Base-by-base conservation (phyloP, 768 basidiomycete genomes). In the Botryobasidium botryosum region DNA sequence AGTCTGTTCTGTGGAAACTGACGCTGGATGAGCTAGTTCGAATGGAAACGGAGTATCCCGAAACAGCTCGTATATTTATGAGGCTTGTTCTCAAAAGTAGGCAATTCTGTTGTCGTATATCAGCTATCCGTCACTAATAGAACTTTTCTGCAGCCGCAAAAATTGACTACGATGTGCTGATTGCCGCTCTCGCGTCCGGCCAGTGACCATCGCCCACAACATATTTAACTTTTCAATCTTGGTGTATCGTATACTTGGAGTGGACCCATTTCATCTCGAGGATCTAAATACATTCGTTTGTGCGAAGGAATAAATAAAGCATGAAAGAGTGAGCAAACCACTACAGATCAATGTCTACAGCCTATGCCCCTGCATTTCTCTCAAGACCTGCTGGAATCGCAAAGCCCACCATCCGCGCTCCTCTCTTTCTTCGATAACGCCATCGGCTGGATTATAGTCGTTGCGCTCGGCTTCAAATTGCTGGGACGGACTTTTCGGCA, bases 1-100 rank as follows among this genome's bases (percentile, higher is more conserved):
- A 75, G 6, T 77, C 74, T 5, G 71, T 79, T 12, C 51, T 97
- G 41, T 99, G 92, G 92, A 79, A 71, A 60, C 61, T 97, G 36
- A 74, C 72, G 48, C 62, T 57, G 3, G 67, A 68, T 42, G 69
- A 66, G 39, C 61, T 94, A 55, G 65, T 66, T 31, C 55, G 61
- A 50, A 56, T 99, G 52, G 80, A 87, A 57, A 58, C 56, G 26
- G 83, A 85, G 38, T 62, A 75, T 43, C 78, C 85, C 0, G 67
- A 68, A 40, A 55, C 83, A 42, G 77, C 79, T n/a, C 64, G 70
- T 47, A 60, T 55, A 31, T 84, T 87, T 52, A 68, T 75, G 45
- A 67, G 70, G 53, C 60, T 85, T 28, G 73, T 86, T 35, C 59
- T 87, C 27, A 85, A 82, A 68, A 72, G 84, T 85, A 32, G 7